Evolutionary conservation across 129 eudicot genomes (phyloP), one percentile per base, ranked within the genome.

Genomic region (Deinandra increscens): DNA sequence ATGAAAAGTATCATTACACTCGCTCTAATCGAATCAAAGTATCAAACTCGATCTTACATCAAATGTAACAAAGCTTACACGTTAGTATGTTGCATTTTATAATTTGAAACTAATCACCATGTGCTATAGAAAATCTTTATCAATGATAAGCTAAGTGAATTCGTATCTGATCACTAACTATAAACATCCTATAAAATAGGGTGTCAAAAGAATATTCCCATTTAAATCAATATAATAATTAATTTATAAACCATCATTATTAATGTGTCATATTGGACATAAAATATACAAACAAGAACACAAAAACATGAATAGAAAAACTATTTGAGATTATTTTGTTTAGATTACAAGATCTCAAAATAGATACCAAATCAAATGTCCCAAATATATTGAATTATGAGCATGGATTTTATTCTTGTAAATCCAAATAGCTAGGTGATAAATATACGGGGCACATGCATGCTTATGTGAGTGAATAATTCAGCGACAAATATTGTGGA

Each of bases 401-500:
- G 80, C 80, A 68, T 58, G 69, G 75, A 76, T 76, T 60, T 48
- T 76, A 76, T 76, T 76, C 75, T 60, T 59, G 7, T 22, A 60
- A 66, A 44, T 29, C 36, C 68, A 55, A 26, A 26, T 58, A 6
- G 64, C 41, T 29, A 58, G 69, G 60, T 56, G 45, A 41, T 43
- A 66, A 75, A 55, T 66, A 66, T 66, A 42, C 15, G n/a, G 43
- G 19, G 68, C 75, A 68, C 80, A 75, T 56, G 69, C 62, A 53
- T 31, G 43, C 13, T 22, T 55, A 22, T 10, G 37, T 55, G 37
- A 56, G 54, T 23, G 42, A 23, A 46, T 59, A 59, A 76, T 29
- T 68, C n/a, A n/a, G n/a, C n/a, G 72, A 68, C 53, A 68, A 67
- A 33, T 36, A 14, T 9, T 31, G 49, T 66, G 68, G 31, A n/a